A percentile compares a stretch with the other conserved stretches of the same genome.
Evolutionary conservation across 2,329 filamentous ascomycete species (phyloP).

Genomic region (Hysterium pulicare): DNA sequence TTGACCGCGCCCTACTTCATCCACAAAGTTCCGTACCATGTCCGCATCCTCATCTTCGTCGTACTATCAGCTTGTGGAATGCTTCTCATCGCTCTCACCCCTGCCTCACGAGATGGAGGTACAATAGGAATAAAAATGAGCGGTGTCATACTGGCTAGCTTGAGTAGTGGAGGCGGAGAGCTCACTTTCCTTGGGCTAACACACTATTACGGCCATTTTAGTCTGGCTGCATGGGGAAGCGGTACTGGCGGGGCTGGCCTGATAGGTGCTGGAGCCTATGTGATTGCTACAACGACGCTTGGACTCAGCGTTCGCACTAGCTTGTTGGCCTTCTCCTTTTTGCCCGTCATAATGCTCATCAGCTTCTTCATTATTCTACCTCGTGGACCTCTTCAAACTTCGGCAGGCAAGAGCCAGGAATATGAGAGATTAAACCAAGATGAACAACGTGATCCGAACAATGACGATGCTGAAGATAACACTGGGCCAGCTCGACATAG

Average conservation of each 20-base stretch:
- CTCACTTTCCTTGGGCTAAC: conserved; percentile 87
- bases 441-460: conserved; percentile 19
- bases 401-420: conserved; percentile 40
- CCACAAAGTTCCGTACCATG: conserved; percentile 74
- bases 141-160: conserved; percentile 79
- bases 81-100: conserved; percentile 81
- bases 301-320: conserved; percentile 71
- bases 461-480: conserved; percentile 17
- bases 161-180: conserved; percentile 84
- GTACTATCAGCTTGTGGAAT: conserved; percentile 77
- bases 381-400: conserved; percentile 57
- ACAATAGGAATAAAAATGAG: conserved; percentile 73
- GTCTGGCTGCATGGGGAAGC: conserved; percentile 86
- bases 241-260: conserved; percentile 88
- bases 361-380: conserved; percentile 85
- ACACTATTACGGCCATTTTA: conserved; percentile 86
- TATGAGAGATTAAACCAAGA: conserved; percentile 55
- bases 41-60: conserved; percentile 73
- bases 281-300: conserved; percentile 76
- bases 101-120: conserved; percentile 52
- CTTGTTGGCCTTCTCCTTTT: conserved; percentile 70
- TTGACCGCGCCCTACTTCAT: conserved; percentile 92
- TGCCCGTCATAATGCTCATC: conserved; percentile 78
- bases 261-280: conserved; percentile 83
- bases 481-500: conserved; percentile 3